Conservation (phyloP, 192 early-diverging fungal species). For the Backusella luteola region DNA sequence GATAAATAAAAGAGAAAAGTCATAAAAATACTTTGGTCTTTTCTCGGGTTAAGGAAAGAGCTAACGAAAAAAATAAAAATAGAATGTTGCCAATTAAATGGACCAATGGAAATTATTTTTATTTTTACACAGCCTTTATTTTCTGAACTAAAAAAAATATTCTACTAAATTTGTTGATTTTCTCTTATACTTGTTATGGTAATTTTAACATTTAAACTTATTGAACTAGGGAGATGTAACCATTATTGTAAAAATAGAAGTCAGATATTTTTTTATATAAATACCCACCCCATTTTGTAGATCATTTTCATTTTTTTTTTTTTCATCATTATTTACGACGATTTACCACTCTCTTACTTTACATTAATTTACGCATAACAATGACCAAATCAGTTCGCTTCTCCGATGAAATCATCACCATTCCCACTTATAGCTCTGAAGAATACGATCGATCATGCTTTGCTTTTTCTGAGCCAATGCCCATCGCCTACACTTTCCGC, state of each 20-base stretch:
- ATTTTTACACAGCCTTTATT: neutral
- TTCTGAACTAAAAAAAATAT: neutral
- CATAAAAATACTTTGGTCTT: neutral
- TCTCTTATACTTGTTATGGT: neutral
- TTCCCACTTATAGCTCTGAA: slow-evolving; percentile 7
- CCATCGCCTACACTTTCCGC: neutral
- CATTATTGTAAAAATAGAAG: neutral
- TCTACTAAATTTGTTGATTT: slow-evolving; percentile 5
- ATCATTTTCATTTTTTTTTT: neutral
- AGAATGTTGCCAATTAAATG: neutral
- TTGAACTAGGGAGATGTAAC: neutral
- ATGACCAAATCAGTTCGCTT: slow-evolving; percentile 12
- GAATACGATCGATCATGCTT: slow-evolving; percentile 24
- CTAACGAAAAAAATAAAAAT: neutral
- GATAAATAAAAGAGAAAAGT: neutral
- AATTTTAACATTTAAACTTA: neutral
- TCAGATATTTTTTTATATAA: neutral
- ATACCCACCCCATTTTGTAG: neutral
- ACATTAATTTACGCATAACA: neutral
- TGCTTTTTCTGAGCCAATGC: neutral
- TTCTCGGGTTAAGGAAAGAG: neutral
- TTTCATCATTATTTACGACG: neutral
- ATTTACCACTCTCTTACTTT: neutral
- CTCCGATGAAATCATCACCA: neutral
- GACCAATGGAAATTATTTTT: neutral